These are phyloP conservation scores for Hygrocybe coccinea DNA, from an alignment of 768 basidiomycete species.

Conservation along the genomic window DNA sequence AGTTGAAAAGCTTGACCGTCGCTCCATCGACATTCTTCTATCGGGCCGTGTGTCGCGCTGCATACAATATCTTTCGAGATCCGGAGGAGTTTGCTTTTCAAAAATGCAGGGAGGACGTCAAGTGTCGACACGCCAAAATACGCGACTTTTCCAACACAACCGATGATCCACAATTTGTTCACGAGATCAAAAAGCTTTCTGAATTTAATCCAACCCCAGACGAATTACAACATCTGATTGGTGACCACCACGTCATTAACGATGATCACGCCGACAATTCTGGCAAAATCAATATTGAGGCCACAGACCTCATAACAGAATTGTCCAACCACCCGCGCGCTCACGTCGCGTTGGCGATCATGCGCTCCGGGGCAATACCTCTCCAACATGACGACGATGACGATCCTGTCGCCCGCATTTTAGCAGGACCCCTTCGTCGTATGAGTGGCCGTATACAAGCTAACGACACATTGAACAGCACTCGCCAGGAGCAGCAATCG, in stretches of 20 bases:
- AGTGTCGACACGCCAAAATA: constrained; percentile 1
- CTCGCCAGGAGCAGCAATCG: neutral
- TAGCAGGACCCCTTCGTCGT: neutral
- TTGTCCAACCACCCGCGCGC: neutral
- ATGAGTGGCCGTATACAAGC: neutral
- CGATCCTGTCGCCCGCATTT: neutral
- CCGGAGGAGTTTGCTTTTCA: neutral
- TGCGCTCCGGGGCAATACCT: neutral
- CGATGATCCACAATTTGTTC: neutral
- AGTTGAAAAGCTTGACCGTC: neutral
- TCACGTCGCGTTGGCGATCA: neutral
- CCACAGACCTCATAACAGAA: neutral
- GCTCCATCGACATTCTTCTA: constrained; percentile 1
- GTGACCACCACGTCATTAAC: neutral
- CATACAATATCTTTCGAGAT: neutral
- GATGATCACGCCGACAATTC: constrained; percentile 5
- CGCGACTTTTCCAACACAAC: neutral
- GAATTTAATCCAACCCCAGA: constrained; percentile 1
- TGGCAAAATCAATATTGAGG: neutral
- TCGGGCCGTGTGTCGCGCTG: neutral
- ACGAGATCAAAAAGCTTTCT: neutral
- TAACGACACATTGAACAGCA: neutral
- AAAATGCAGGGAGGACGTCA: neutral
- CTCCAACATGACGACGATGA: neutral
- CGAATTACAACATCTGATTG: neutral